These are phyloP conservation scores for Sarcocystis neurona DNA, from an alignment of 169 alveolate genomes.

Conservation along the genomic window DNA sequence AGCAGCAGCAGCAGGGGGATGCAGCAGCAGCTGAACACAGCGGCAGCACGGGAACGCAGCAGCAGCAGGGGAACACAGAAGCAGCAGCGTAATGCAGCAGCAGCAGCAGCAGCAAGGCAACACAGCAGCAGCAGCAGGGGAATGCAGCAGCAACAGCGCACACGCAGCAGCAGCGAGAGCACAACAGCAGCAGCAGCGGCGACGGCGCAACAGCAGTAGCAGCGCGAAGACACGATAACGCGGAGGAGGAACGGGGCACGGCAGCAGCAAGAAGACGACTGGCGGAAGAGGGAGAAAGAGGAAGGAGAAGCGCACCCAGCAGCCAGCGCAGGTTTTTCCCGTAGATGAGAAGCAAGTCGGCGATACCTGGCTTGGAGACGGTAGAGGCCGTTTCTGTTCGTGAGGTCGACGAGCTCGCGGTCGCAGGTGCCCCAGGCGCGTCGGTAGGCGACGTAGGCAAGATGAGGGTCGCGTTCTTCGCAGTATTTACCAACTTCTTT, in stretches of 20 bases:
- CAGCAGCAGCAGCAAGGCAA: too few species aligned
- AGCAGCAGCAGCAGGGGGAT: too few species aligned
- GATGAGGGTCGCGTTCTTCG: slow-evolving; percentile 99
- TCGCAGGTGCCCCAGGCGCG: slow-evolving; percentile 98
- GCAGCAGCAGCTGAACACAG: too few species aligned
- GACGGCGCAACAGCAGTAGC: too few species aligned
- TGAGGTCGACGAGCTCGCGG: slow-evolving; percentile 93
- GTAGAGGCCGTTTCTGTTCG: slow-evolving; percentile 95
- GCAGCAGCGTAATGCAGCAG: too few species aligned
- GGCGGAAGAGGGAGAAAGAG: neutral
- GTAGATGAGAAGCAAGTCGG: neutral
- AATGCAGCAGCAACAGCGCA: too few species aligned
- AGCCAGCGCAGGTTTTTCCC: neutral
- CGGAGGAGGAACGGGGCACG: neutral
- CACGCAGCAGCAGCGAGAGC: too few species aligned
- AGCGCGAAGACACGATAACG: too few species aligned
- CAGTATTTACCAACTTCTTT: slow-evolving; percentile 97
- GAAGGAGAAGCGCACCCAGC: neutral
- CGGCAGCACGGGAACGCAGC: too few species aligned
- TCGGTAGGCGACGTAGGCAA: slow-evolving; percentile 98
- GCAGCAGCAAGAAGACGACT: neutral
- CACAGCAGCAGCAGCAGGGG: too few species aligned
- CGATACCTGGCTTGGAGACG: slow-evolving; percentile 91
- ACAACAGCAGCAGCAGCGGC: too few species aligned
- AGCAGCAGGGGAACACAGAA: too few species aligned